Evolutionary conservation across 192 early-diverging fungal species (phyloP).

Genomic region (Phlyctochytrium arcticum): DNA sequence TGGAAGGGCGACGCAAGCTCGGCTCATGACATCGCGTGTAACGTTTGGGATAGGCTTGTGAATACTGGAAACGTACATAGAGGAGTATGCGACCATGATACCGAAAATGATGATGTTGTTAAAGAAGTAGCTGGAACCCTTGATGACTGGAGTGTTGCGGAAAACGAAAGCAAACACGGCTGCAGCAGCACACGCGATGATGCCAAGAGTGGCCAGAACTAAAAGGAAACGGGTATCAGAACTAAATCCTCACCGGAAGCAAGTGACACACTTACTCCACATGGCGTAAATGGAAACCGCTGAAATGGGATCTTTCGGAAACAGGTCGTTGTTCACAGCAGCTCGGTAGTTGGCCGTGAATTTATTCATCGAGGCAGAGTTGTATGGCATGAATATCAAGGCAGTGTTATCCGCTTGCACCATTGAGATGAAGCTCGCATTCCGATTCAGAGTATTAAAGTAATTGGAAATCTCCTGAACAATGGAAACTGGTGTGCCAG

Average conservation of each 20-base stretch:
- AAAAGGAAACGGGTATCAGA: not conserved
- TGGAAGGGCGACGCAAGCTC: conserved; percentile 13
- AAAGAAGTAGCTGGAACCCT: conserved; percentile 24
- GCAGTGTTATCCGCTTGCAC: conserved; percentile 1
- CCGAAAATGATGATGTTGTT: conserved; percentile 22
- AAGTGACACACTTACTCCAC: not conserved
- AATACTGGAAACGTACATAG: conserved; percentile 4
- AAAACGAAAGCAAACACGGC: conserved; percentile 8
- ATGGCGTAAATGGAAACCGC: conserved; percentile 9
- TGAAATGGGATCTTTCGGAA: conserved; percentile 9
- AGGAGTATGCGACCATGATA: conserved; percentile 6
- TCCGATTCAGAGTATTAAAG: conserved; percentile 19
- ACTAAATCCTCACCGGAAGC: no score
- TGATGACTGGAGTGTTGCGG: conserved; percentile 23
- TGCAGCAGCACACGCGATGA: not conserved
- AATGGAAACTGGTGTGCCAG: not conserved
- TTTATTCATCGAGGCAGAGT: not conserved
- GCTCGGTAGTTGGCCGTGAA: conserved; percentile 1
- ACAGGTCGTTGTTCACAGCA: not conserved
- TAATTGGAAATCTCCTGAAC: not conserved
- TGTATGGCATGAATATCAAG: conserved; percentile 10
- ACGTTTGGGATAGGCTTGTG: conserved; percentile 9
- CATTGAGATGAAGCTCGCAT: conserved; percentile 14
- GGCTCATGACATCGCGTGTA: not conserved
- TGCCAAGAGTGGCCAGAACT: conserved; percentile 5